Evolutionary conservation across 352 stramenopile species (phyloP).

Genomic region (Pythium dissimile): DNA sequence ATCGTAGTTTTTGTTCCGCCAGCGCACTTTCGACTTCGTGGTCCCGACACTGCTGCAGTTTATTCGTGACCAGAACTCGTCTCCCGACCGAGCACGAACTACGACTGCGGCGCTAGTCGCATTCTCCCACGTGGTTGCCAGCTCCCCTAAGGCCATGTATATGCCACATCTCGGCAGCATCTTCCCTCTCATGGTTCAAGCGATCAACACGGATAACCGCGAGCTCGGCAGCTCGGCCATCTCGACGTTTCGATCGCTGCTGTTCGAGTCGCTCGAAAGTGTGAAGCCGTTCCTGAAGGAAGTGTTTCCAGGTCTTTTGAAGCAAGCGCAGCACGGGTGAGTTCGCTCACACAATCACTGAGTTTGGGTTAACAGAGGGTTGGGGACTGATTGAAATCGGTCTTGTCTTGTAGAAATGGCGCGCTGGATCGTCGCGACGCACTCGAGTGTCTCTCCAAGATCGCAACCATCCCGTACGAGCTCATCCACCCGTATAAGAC

Average conservation of each 20-base stretch:
- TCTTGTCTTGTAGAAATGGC: conserved; percentile 27
- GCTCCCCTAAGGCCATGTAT: conserved; percentile 79
- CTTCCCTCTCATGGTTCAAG: conserved; percentile 80
- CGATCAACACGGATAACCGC: conserved; percentile 68
- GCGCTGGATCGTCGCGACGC: conserved; percentile 70
- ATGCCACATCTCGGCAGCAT: conserved; percentile 71
- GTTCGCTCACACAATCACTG: too few relatives aligned
- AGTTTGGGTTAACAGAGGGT: too few relatives aligned
- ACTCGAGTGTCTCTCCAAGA: conserved; percentile 73
- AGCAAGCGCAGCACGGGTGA: conserved; percentile 78
- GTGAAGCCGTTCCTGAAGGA: conserved; percentile 84
- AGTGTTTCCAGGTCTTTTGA: conserved; percentile 77
- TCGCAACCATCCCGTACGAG: conserved; percentile 81
- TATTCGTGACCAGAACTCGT: conserved; percentile 36
- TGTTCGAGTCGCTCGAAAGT: conserved; percentile 74
- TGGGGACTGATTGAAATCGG: background rate
- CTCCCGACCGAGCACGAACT: conserved; percentile 19
- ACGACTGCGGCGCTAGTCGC: conserved; percentile 71
- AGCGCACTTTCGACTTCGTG: conserved; percentile 78
- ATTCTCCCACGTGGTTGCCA: conserved; percentile 76
- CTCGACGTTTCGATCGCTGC: conserved; percentile 68
- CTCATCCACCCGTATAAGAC: conserved; percentile 88
- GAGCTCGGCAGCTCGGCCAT: conserved; percentile 79
- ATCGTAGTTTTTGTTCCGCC: conserved; percentile 70
- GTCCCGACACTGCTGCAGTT: conserved; percentile 66